Evolutionary conservation across 208 protist species (phyloP), one percentile per base, ranked within the genome.

Genomic region (Leishmania arabica): DNA sequence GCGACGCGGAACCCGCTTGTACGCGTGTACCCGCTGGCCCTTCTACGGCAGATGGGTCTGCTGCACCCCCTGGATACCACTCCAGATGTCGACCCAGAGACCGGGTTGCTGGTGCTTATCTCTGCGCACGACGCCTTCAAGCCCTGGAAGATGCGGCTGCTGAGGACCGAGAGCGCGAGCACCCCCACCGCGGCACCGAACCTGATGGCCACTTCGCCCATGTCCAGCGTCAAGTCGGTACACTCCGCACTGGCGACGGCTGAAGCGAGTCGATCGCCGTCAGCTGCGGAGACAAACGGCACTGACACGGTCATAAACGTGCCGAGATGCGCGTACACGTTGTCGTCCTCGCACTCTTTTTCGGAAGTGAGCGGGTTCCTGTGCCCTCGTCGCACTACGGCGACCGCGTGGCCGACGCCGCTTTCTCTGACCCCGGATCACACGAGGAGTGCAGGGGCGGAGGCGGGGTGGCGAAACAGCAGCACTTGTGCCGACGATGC

Each of bases 31-130:
- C 88, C 88, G 2, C 65, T 87, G n/a, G 19, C 85, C 27, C 76
- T 84, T 62, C 83, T 92, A 58, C 83, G 82, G 8, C 83, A 88
- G 75, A 84, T 92, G 54, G 85, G 86, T 5, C 78, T 92, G 51
- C 24, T 90, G 47, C 82, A 81, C 40, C 84, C 86, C 62, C 74
- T 80, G 11, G 80, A 84, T 64, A 54, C 69, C 3, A 70, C 83
- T 11, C 84, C 83, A 17, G 86, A 86, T 77, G 19, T 69, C n/a
- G 74, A 85, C 65, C 78, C 76, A 27, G 74, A 58, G 31, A 84
- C 81, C 6, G 74, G 78, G 47, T 31, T 60, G 64, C 64, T 81
- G 7, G 70, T 79, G 74, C 58, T 87, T 37, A 81, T 85, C 54
- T 75, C 85, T n/a, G 88, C 83, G 2, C 53, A 86, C 13, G 80